Base-by-base conservation (phyloP, 495 filamentous ascomycete genomes). In the Neurospora sublineolata region DNA sequence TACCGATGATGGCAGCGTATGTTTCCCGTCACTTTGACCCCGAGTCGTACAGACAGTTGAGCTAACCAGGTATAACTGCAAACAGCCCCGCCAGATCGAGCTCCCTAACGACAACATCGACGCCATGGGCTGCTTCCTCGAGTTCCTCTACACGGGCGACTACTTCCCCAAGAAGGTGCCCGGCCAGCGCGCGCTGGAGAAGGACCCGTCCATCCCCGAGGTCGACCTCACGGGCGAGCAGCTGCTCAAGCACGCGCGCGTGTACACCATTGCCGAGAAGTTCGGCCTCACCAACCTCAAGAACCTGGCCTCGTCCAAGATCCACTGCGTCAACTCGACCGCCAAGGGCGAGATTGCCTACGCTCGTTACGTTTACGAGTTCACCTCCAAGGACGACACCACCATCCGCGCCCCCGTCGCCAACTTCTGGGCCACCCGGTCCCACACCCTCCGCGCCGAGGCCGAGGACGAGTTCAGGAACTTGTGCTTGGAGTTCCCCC, bases 101-200 rank as follows among this genome's bases (percentile, higher is more conserved):
- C 89, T 97, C 40, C 78, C 85, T 0, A 82, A 85, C 73, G 91
- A 93, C 73, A 87, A 94, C 75, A 81, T 95, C 37, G 91, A 94
- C 72, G 92, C 94, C 40, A 90, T 94, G 71, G 89, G 92, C 39
- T 94, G 89, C 81, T 93, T 97, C 77, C 88, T 98, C 75, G 91
- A 97, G 82, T 98, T 90, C 81, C 88, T 96, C 38, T 98, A 98
- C 82, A 97, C 92, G 2, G 88, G 88, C 79, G 92, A 98, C 79
- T 97, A 97, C 85, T 93, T 92, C 79, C 90, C 92, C 4, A 83
- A 84, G 72, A 89, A 89, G 75, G 69, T 89, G 18, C 77, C 84
- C n/a, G 83, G 86, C 58, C 80, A 86, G 69, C 83, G 82, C 27
- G 73, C 82, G 40, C 82, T 92, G 2, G 87, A 92, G 74, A 78